Evolutionary conservation across 2,329 filamentous ascomycete species (phyloP), one percentile per base, ranked within the genome.

Genomic region (Phialophora tarda): DNA sequence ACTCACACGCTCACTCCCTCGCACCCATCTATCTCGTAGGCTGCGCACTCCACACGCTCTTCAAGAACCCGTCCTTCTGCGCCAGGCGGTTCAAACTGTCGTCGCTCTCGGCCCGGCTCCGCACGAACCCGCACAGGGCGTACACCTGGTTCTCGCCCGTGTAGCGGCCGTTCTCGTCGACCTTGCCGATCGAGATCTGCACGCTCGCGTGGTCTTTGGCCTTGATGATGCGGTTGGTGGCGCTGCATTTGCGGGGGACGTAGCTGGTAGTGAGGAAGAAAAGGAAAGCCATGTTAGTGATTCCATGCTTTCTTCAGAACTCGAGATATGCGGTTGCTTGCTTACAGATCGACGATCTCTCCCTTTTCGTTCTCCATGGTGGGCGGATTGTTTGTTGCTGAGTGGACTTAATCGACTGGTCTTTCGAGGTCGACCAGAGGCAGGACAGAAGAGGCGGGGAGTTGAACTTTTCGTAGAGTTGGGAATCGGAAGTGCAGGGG

Each of bases 281-380:
- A n/a, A 26, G 30, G 41, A 7, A 51, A 58, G 32, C 2, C 57
- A 48, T 24, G 63, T 51, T 58, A 38, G 48, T 24, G 53, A 28
- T 34, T 24, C 6, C 26, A 26, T 23, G 23, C 47, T 3, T 41
- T 32, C 50, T 53, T 32, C 21, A 24, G 21, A 21, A 32, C 14
- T 0, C 38, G 23, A 30, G 55, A 54, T 17, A 21, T 30, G 61
- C 30, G 30, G 8, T 30, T 24, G 51, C 8, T 26, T 30, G 48
- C 71, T 84, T 89, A 97, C 92, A 97, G 93, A 86, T 98, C 94
- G 83, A 98, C 95, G 86, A 97, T 93, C 85, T 98, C 93, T 86
- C 94, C 94, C 86, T 93, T 93, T 88, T 98, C 95, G 93, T 99
- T 99, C 89, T 99, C 95, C 95, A 98, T 99, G 85, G 88, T 93